These are phyloP conservation scores for Inga laurina DNA, from an alignment of 306 rosid genomes.

Conservation along the genomic window DNA sequence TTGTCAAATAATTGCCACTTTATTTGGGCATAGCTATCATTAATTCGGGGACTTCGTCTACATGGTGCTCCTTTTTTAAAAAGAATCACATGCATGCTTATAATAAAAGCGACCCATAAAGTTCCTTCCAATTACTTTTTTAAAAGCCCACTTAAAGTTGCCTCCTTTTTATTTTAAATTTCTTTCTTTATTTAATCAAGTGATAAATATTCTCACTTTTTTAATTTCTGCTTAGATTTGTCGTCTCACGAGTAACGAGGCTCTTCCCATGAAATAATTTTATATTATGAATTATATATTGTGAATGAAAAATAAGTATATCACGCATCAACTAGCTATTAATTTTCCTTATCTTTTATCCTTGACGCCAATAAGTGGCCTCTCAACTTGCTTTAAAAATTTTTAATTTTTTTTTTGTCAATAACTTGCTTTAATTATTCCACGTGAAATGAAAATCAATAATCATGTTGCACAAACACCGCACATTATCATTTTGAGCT, in stretches of 20 bases:
- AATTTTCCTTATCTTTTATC: not conserved
- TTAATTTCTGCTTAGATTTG: not conserved
- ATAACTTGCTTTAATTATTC: conserved; percentile 3
- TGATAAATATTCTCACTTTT: not conserved
- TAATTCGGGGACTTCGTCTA: not conserved
- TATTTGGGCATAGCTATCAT: not conserved
- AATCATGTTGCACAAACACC: conserved; percentile 4
- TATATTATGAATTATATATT: not conserved
- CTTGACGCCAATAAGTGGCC: not conserved
- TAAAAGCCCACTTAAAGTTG: not conserved
- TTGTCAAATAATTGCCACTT: not conserved
- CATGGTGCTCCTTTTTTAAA: not conserved
- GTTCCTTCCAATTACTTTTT: not conserved
- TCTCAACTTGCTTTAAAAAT: not conserved
- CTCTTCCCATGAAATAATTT: not conserved
- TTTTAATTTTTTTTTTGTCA: not conserved
- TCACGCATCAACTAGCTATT: not conserved
- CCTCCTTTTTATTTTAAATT: not conserved
- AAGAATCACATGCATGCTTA: conserved; percentile 13
- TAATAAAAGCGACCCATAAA: not conserved
- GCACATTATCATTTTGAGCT: not conserved
- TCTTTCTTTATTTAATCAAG: not conserved
- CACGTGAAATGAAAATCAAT: not conserved
- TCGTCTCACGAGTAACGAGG: not conserved
- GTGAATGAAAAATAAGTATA: not conserved